Evolutionary conservation across 768 basidiomycete species (phyloP), one percentile per base, ranked within the genome.

Genomic region (Mrakia gelida): DNA sequence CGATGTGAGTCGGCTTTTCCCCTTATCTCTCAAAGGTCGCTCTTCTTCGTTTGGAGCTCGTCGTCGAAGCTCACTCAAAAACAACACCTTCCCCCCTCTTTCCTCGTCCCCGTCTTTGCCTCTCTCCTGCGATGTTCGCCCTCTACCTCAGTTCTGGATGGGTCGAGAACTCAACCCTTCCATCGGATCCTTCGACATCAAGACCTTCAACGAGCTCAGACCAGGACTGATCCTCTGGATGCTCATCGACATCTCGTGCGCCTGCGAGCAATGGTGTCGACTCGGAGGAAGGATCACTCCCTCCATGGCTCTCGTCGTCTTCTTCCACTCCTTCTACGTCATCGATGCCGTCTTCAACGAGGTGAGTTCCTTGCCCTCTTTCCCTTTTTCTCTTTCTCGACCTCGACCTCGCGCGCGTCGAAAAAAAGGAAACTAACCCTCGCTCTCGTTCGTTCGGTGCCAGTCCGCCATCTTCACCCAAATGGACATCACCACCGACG

Each of bases 401-500:
- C 38, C 63, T 21, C 49, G 18, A 21, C 49, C 49, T 52, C 18
- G 4, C 11, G 1, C 49, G 49, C 49, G 49, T 52, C 49, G 15
- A n/a, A n/a, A n/a, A n/a, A n/a, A n/a, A n/a, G n/a, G 49, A 52
- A 52, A 16, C 49, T 52, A 16, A 52, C 49, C n/a, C 49, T 63
- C 32, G 62, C 32, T 34, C 7, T 49, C 62, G 28, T 16, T 52
- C 15, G 1, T 16, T 21, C n/a, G n/a, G 9, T 52, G 45, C 15
- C 80, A 97, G 93, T 88, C 92, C 2, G 91, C 92, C 15, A 88
- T 99, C 80, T 88, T 98, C 77, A 95, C 93, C 0, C 94, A 92
- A 5, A 99, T 99, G 93, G 97, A 99, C 82, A 95, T 99, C 82
- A 95, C 91, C 4, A 92, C 92, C 16, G 97, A 99, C 81, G 97